Evolutionary conservation across 768 basidiomycete genomes (phyloP).

Genomic region (Xanthoconium stramineum): DNA sequence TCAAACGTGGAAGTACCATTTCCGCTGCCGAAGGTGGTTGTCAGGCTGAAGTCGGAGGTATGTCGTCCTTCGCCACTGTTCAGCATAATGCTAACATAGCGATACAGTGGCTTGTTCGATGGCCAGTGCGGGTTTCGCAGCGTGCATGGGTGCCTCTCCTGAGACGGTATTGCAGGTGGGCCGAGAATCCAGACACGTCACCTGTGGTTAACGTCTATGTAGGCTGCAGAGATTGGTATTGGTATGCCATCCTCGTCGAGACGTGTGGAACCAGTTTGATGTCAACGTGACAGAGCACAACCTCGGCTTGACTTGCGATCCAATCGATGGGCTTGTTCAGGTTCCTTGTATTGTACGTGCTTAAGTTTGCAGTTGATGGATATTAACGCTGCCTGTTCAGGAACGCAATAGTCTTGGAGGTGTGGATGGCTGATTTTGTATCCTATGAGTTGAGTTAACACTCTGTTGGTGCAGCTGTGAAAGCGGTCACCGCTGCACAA

Average conservation of each 20-base stretch:
- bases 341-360: constrained; percentile 85
- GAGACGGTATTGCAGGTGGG: constrained; percentile 76
- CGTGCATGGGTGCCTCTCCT: constrained; percentile 89
- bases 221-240: constrained; percentile 89
- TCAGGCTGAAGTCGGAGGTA: constrained; percentile 93
- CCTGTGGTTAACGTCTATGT: not conserved
- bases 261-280: constrained; percentile 2
- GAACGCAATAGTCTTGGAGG: constrained; percentile 87
- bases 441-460: not conserved
- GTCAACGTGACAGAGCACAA: constrained; percentile 60
- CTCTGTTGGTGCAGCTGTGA: constrained; percentile 58
- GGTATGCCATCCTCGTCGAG: constrained; percentile 41
- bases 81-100: not conserved
- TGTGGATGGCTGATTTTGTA: constrained; percentile 27
- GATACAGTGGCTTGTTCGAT: constrained; percentile 84
- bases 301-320: constrained; percentile 89
- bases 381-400: constrained; percentile 31
- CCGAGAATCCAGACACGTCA: not conserved
- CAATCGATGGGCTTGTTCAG: constrained; percentile 89
- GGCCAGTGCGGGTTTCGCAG: constrained; percentile 92
- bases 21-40: constrained; percentile 95
- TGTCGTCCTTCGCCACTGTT: constrained; percentile 9
- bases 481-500: constrained; percentile 92
- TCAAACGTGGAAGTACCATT: constrained; percentile 96
- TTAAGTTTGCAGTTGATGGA: not conserved